Base-by-base conservation (phyloP, 257 asterid species). In the Cinchona pubescens region DNA sequence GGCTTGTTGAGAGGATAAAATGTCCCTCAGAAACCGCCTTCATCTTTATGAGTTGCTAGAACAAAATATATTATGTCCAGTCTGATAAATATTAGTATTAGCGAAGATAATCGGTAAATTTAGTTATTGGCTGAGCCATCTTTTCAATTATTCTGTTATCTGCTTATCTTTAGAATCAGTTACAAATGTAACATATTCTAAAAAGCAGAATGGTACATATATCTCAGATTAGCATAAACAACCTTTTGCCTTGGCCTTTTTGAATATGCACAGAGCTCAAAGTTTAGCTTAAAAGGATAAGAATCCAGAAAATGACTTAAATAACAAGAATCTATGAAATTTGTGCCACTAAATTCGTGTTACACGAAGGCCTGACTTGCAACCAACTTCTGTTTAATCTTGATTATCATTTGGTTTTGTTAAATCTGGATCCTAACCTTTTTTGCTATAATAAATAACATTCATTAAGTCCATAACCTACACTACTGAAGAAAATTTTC, bases 111-210 rank as follows among this genome's bases (percentile, higher is more conserved):
- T 30, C n/a, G n/a, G 14, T 4, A 49, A 16, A 12, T 46, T 46
- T 19, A 49, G 19, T 19, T 18, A 19, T 49, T 49, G 58, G 2
- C 19, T 49, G 58, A 49, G 25, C 58, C n/a, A 5, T 49, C 58
- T 49, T 23, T 18, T 5, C 23, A 19, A 18, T 49, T 18, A 4
- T 18, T 16, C n/a, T 0, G 5, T 19, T 49, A 0, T 49, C 19
- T 18, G 23, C 7, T 2, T 18, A 49, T 49, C 7, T 49, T 49
- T 49, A 49, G 58, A 4, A 1, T 5, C 7, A 18, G 58, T 19
- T 49, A 19, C 58, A 16, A 19, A 81, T 13, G 87, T 92, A 1
- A 75, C 91, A 0, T 86, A n/a, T n/a, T n/a, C n/a, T n/a, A n/a
- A n/a, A n/a, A 49, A 49, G 1, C 9, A 49, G 5, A 49, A 19